phyloP scores from a whole-genome alignment of 2,329 filamentous ascomycete species.

The Cladosporium phlei region DNA sequence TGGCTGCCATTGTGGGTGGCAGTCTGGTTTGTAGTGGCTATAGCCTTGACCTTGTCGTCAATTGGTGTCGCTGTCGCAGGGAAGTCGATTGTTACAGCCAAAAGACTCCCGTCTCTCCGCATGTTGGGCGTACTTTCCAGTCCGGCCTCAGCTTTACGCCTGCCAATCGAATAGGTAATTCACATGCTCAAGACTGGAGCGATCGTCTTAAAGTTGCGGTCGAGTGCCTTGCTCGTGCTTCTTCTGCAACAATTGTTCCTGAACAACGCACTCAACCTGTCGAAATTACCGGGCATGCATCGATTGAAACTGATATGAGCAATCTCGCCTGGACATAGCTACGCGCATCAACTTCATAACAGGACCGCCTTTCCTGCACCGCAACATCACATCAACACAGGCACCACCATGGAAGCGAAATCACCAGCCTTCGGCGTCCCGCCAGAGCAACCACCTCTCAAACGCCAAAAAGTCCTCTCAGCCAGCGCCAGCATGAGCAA shows the following conservation, averaged over 20 bases:
- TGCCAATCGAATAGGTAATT: background rate
- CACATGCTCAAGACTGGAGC: conserved; percentile 1
- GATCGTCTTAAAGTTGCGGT: background rate
- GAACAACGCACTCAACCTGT: too few relatives aligned
- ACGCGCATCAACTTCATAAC: too few relatives aligned
- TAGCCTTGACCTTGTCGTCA: conserved; percentile 1
- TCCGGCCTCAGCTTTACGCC: conserved; percentile 7
- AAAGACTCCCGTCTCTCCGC: conserved; percentile 9
- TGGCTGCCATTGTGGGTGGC: conserved; percentile 24
- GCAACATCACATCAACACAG: background rate
- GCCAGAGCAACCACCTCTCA: conserved; percentile 29
- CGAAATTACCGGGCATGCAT: too few relatives aligned
- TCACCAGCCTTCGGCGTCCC: conserved; percentile 31
- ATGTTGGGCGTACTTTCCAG: background rate
- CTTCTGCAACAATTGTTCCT: too few relatives aligned
- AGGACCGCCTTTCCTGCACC: too few relatives aligned
- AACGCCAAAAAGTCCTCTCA: conserved; percentile 26
- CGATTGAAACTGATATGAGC: too few relatives aligned
- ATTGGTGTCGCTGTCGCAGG: background rate
- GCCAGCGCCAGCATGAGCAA: conserved; percentile 3
- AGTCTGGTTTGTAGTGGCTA: background rate
- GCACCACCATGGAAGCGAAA: conserved; percentile 15
- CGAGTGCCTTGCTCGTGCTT: too few relatives aligned
- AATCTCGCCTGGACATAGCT: too few relatives aligned
- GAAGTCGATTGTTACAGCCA: conserved; percentile 7